phyloP scores from a whole-genome alignment of 805 yeast species.

The Metschnikowia rubicola region DNA sequence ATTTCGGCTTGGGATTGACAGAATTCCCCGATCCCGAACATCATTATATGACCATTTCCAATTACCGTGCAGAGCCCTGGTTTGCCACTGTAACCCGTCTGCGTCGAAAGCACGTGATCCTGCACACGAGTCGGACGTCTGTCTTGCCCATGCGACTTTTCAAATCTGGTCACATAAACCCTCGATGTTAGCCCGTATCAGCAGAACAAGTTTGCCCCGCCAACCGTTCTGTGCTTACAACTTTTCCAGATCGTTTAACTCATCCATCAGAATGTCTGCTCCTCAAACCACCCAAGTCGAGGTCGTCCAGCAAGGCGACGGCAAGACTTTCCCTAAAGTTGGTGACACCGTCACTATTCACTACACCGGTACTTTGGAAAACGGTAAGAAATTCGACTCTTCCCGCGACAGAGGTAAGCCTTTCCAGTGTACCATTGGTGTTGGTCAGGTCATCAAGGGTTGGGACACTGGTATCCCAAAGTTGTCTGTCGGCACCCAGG shows the following conservation, averaged over 20 bases:
- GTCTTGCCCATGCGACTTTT: constrained; percentile 3
- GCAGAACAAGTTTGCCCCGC: constrained; percentile 10
- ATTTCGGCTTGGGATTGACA: not conserved
- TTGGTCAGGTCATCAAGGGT: constrained; percentile 93
- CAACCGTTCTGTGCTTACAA: constrained; percentile 9
- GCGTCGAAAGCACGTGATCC: constrained; percentile 1
- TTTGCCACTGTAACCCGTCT: not conserved
- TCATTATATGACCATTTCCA: too few relatives aligned
- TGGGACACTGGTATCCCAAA: constrained; percentile 96
- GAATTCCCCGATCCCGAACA: not conserved
- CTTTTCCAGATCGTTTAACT: constrained; percentile 5
- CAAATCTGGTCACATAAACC: not conserved
- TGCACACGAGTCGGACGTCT: not conserved
- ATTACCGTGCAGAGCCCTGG: not conserved
- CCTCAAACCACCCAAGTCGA: constrained; percentile 41
- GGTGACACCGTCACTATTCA: constrained; percentile 93
- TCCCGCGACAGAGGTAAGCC: constrained; percentile 94
- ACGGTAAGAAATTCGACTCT: constrained; percentile 94
- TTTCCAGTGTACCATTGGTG: constrained; percentile 91
- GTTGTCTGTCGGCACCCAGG: constrained; percentile 89
- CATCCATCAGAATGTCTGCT: constrained; percentile 31
- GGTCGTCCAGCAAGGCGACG: constrained; percentile 65
- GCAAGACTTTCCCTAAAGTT: constrained; percentile 74
- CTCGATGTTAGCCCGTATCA: constrained; percentile 11
- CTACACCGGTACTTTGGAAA: constrained; percentile 92